These are phyloP conservation scores for Platanus orientalis DNA, from an alignment of 164 flowering plant species.

Conservation along the genomic window DNA sequence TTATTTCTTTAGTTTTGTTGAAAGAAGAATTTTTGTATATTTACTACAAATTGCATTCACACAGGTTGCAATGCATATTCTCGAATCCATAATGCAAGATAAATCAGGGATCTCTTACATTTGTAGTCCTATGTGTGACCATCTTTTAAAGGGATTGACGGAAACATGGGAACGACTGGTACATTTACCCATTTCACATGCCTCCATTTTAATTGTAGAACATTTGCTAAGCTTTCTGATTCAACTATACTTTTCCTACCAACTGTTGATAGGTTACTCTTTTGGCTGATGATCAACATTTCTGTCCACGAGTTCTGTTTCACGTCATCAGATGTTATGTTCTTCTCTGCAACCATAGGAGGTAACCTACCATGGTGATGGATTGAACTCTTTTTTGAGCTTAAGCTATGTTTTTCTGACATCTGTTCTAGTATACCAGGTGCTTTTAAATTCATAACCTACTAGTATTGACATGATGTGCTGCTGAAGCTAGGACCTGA, in stretches of 20 bases:
- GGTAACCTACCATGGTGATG: conserved; percentile 16
- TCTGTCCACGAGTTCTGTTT: conserved; percentile 42
- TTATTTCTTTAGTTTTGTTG: background rate
- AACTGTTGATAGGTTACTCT: conserved; percentile 26
- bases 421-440: background rate
- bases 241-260: too few species aligned
- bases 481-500: background rate
- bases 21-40: too few species aligned
- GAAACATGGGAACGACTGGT: conserved; percentile 33
- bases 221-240: background rate
- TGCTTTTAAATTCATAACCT: background rate
- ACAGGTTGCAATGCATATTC: conserved; percentile 39
- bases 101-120: conserved; percentile 22
- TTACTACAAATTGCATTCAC: background rate
- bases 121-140: conserved; percentile 17
- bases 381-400: background rate
- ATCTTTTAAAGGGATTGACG: conserved; percentile 22
- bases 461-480: background rate
- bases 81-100: conserved; percentile 38
- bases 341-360: conserved; percentile 32
- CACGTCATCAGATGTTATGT: conserved; percentile 41
- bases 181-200: background rate
- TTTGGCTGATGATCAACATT: conserved; percentile 25
- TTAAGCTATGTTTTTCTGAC: background rate
- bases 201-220: background rate